A percentile compares a stretch with the other conserved stretches of the same genome.
Conservation (phyloP, 345 rosid species). For the Eucalyptus curtisii region DNA sequence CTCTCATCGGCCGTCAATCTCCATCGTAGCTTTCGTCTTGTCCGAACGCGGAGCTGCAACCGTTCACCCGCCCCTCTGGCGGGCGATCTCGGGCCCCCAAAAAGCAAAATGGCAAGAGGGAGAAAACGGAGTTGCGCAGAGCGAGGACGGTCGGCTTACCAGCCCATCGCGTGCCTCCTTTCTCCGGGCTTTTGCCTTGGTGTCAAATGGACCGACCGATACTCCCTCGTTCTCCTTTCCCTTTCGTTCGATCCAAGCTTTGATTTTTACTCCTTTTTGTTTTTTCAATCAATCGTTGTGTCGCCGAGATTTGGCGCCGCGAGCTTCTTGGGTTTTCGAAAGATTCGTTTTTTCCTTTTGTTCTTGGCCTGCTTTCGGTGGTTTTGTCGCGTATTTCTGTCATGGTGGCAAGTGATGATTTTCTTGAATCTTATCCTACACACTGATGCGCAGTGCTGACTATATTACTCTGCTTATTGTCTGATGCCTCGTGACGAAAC, state of each 20-base stretch:
- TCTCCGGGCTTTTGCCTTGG: slow-evolving; percentile 15
- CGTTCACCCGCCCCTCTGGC: slow-evolving; percentile 26
- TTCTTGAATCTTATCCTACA: slow-evolving; percentile 26
- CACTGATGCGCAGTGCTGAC: slow-evolving; percentile 30
- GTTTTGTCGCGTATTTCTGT: not conserved
- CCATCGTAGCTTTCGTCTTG: not conserved
- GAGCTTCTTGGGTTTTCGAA: not conserved
- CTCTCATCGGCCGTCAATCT: not conserved
- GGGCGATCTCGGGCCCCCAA: not conserved
- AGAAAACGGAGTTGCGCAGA: slow-evolving; percentile 37
- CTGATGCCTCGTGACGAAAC: slow-evolving; percentile 23
- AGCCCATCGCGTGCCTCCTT: slow-evolving; percentile 27
- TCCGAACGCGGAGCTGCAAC: slow-evolving; percentile 17
- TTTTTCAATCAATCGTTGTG: too few relatives aligned
- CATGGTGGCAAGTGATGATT: slow-evolving; percentile 28
- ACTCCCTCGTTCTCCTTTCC: not conserved
- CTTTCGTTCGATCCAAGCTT: not conserved
- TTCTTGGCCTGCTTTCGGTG: not conserved
- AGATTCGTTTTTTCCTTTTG: not conserved
- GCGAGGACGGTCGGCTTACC: slow-evolving; percentile 41
- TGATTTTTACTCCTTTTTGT: too few relatives aligned
- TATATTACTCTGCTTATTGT: slow-evolving; percentile 36
- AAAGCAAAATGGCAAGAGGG: slow-evolving; percentile 7
- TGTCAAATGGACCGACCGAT: slow-evolving; percentile 48
- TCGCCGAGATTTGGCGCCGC: not conserved